phyloP scores from a whole-genome alignment of 371 early-diverging fungal species.

The Dentiscutata heterogama region DNA sequence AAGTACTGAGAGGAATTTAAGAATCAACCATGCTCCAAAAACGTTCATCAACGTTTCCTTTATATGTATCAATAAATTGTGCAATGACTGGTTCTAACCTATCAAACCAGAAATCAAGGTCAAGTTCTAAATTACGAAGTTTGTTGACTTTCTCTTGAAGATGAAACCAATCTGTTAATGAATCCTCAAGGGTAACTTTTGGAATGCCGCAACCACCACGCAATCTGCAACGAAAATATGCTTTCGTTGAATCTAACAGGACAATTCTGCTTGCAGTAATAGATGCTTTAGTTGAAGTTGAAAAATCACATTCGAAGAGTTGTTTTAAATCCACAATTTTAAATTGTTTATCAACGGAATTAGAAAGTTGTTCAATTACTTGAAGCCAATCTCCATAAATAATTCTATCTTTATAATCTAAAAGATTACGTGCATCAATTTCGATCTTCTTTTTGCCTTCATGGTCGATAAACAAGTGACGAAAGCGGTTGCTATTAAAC shows the following conservation, averaged over 20 bases:
- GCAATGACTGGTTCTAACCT: slow-evolving; percentile 46
- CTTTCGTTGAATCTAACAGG: slow-evolving; percentile 48
- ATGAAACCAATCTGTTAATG: slow-evolving; percentile 45
- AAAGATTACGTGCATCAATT: slow-evolving; percentile 38
- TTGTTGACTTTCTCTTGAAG: slow-evolving; percentile 44
- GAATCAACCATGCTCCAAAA: slow-evolving; percentile 47
- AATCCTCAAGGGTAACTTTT: slow-evolving; percentile 48
- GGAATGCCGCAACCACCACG: slow-evolving; percentile 46
- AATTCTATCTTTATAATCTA: slow-evolving; percentile 27
- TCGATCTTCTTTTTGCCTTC: slow-evolving; percentile 45
- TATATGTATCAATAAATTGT: slow-evolving; percentile 45
- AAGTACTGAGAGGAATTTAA: background rate
- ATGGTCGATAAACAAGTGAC: slow-evolving; percentile 48
- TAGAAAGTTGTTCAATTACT: slow-evolving; percentile 25
- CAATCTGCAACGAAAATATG: slow-evolving; percentile 43
- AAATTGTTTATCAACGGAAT: background rate
- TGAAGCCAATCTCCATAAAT: slow-evolving; percentile 37
- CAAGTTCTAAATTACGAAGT: slow-evolving; percentile 45
- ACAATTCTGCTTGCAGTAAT: slow-evolving; percentile 44
- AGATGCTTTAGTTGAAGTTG: slow-evolving; percentile 32
- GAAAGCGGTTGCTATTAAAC: slow-evolving; percentile 43
- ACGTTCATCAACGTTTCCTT: slow-evolving; percentile 40
- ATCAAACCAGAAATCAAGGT: slow-evolving; percentile 44
- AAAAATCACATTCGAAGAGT: slow-evolving; percentile 21
- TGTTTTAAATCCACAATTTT: slow-evolving; percentile 20